Evolutionary conservation across 2,329 filamentous ascomycete species (phyloP), one percentile per base, ranked within the genome.

Genomic region (Scopulariopsis brevicaulis): DNA sequence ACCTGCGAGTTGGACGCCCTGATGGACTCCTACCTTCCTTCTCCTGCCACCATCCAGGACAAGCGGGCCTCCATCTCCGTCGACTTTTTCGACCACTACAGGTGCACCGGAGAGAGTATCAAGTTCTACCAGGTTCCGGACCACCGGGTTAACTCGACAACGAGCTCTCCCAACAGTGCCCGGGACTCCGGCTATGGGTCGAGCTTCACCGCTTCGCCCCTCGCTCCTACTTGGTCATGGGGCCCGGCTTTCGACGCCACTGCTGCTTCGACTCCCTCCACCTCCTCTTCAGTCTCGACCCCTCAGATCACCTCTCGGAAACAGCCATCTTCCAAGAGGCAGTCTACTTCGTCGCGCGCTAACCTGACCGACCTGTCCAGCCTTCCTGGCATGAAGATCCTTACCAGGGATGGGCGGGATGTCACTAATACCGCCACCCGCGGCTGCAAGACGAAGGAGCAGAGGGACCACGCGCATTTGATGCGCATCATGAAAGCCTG

Each of bases 401-500:
- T 86, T 73, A 86, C 83, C 59, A 80, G 77, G 66, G 82, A 84
- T 62, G 83, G 83, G 54, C 70, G 72, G 50, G 83, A 86, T 65
- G 78, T 86, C 58, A 86, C 83, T 52, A 81, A 83, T 68, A 77
- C 78, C 58, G 80, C 81, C 15, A 82, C 81, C 18, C 77, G 83
- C 46, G 82, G 82, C 37, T 82, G 78, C 68, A 86, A 85, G 72
- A 84, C 83, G 56, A 84, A 83, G 74, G 83, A 85, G 73, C 83
- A 86, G 73, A 77, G 83, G 37, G 82, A 85, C 57, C 83, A 85
- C 65, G 83, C 83, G 6, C 82, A 85, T 63, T 70, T 85, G 53
- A 86, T 86, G 80, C 75, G 83, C 60, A 82, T 83, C 65, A 81
- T 85, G 67, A 85, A 85, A 71, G 83, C 83, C n/a, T 86, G 83